Evolutionary conservation across 176 grass and related monocot species (phyloP), one percentile per base, ranked within the genome.

Genomic region (Zoysia pacifica): DNA sequence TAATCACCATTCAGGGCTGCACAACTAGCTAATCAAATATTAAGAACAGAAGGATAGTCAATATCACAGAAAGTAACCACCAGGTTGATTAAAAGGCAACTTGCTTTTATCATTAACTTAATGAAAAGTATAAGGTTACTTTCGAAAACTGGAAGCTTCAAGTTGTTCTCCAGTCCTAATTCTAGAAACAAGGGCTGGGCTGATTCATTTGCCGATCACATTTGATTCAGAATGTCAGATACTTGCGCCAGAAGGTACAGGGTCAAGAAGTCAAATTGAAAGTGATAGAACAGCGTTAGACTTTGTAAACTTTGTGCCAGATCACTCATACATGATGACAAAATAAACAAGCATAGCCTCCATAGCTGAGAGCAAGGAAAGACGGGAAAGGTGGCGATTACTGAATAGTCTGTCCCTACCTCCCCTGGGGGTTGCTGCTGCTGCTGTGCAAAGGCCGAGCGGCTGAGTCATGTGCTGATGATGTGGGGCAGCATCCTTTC

Each of bases 401-500:
- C 28, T 28, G 28, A 28, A 28, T 28, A 65, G 61, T 18, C 3
- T 72, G 77, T 76, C 14, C 77, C 76, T 85, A 89, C 87, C 82
- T 89, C 59, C 77, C 77, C 58, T 72, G 82, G 77, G 37, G 36
- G 42, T 72, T 77, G 65, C 70, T 85, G 65, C 70, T 85, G 65
- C 65, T 89, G 48, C 67, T 73, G 75, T 20, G 75, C 51, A 84
- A 10, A 46, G 51, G 77, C 28, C 65, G 63, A 64, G 76, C 76
- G 80, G 64, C 76, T 78, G 80, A 66, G 74, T 73, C 85, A 81
- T 81, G 66, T 53, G 87, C 44, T 80, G 69, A 72, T 78, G 73
- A 66, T 72, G 77, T 66, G 81, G 81, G 68, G 15, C 75, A 86
- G 76, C 75, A 87, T 56, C 75, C 84, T 89, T 93, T 87, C 76